Evolutionary conservation across 2,329 filamentous ascomycete species (phyloP), one percentile per base, ranked within the genome.

Genomic region (Colletotrichum camelliae): DNA sequence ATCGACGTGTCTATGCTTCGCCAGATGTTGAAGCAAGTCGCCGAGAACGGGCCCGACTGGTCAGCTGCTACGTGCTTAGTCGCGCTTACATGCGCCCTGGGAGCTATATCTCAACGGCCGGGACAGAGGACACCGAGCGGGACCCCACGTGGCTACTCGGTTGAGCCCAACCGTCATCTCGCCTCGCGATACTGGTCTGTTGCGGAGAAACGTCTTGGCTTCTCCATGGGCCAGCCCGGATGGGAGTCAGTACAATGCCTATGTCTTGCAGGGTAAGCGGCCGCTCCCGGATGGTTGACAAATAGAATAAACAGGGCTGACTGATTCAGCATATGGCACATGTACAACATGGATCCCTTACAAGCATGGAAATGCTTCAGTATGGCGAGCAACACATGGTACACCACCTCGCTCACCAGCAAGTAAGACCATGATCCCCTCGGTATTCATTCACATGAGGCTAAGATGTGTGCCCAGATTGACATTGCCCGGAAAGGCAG

Each of bases 31-130:
- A 75, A 75, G 52, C 72, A 77, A 5, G 76, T 77, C 3, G 76
- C 76, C 12, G 76, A 77, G 43, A 77, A 77, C 55, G 76, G 76
- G 5, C 76, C 76, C 10, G 76, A 77, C 76, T 77, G 76, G 76
- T 76, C 76, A 7, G 64, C 70, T 5, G 66, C 67, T n/a, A 77
- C 76, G 18, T 77, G 76, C 24, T 60, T 77, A 24, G 76, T 77
- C 15, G 74, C 76, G 10, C 66, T 77, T 8, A 39, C 70, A 6
- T 77, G 76, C 24, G 76, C 76, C 18, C 35, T 77, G 4, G 76
- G 76, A 5, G 76, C 76, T 35, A 77, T 77, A 62, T 76, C 74
- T 10, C 74, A 69, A 29, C 33, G 74, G 10, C 74, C 74, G 1
- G 74, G 74, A 3, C 74, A 76, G 37, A 35, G 70, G 13, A 76